Percentiles rank a stretch among this genome's conserved stretches.
These are phyloP conservation scores for Gremmenia infestans DNA, from an alignment of 2,329 filamentous ascomycete genomes.

Conservation along the genomic window DNA sequence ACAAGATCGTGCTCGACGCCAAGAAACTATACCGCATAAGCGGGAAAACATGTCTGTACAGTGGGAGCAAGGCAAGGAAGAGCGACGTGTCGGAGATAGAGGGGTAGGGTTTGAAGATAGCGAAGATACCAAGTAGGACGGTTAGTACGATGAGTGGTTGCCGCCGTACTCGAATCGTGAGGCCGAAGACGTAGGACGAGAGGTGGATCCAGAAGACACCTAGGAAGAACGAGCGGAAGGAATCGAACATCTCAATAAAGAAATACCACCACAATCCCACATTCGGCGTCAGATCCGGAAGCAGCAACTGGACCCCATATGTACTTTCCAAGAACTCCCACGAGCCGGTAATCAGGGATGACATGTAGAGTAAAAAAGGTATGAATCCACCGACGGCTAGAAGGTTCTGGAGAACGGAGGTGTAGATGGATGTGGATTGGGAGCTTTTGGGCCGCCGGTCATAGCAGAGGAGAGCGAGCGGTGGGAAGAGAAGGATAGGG, in stretches of 20 bases:
- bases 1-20: constrained; percentile 74
- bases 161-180: constrained; percentile 74
- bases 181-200: constrained; percentile 78
- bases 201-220: constrained; percentile 98
- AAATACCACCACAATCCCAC: constrained; percentile 99
- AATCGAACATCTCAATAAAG: constrained; percentile 99
- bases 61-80: constrained; percentile 75
- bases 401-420: constrained; percentile 53
- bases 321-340: constrained; percentile 87
- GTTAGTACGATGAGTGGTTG: constrained; percentile 85
- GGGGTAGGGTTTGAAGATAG: constrained; percentile 96
- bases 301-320: constrained; percentile 85
- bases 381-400: constrained; percentile 49
- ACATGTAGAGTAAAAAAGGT: constrained; percentile 63
- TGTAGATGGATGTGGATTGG: constrained; percentile 33
- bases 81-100: constrained; percentile 85
- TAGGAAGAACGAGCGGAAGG: constrained; percentile 93
- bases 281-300: constrained; percentile 91
- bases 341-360: constrained; percentile 69
- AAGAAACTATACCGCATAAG: constrained; percentile 93
- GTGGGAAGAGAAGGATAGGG: constrained; percentile 78
- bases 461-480: constrained; percentile 74
- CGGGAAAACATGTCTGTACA: constrained; percentile 90
- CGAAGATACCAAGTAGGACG: constrained; percentile 81
- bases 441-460: constrained; percentile 46